These are phyloP conservation scores for Penicillium olsonii DNA, from an alignment of 2,329 filamentous ascomycete species.

Conservation along the genomic window DNA sequence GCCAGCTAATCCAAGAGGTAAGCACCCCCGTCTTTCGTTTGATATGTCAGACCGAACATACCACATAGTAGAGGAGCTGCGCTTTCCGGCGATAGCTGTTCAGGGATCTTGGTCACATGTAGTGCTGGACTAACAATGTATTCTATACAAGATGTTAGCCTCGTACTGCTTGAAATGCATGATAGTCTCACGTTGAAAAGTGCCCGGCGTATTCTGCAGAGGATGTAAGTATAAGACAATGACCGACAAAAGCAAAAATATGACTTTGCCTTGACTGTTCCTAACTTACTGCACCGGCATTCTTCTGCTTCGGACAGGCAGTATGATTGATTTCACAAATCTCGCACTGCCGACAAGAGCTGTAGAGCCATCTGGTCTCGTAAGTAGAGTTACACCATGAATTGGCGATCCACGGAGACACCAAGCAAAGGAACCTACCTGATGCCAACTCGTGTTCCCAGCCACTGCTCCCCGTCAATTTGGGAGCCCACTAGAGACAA, in stretches of 20 bases:
- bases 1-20: slow-evolving; percentile 26
- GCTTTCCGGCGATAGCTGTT: slow-evolving; percentile 31
- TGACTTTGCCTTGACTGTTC: no score
- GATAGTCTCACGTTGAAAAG: slow-evolving; percentile 35
- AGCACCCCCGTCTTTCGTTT: no score
- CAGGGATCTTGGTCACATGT: slow-evolving; percentile 39
- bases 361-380: slow-evolving; percentile 38
- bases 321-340: slow-evolving; percentile 42
- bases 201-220: slow-evolving; percentile 38
- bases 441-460: slow-evolving; percentile 34
- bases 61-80: slow-evolving; percentile 42
- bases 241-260: neutral
- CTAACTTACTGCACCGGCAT: slow-evolving; percentile 37
- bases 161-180: neutral
- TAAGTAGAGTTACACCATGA: neutral
- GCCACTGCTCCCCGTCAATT: slow-evolving; percentile 30
- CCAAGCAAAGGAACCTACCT: slow-evolving; percentile 24
- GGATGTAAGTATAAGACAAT: neutral
- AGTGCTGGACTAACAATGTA: slow-evolving; percentile 39
- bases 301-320: slow-evolving; percentile 41
- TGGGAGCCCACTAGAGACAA: slow-evolving; percentile 26
- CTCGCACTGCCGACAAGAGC: slow-evolving; percentile 40
- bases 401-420: neutral
- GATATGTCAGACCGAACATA: slow-evolving; percentile 17
- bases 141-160: slow-evolving; percentile 21